Conservation (phyloP, 179 eudicot species). For the Gypsophila paniculata region DNA sequence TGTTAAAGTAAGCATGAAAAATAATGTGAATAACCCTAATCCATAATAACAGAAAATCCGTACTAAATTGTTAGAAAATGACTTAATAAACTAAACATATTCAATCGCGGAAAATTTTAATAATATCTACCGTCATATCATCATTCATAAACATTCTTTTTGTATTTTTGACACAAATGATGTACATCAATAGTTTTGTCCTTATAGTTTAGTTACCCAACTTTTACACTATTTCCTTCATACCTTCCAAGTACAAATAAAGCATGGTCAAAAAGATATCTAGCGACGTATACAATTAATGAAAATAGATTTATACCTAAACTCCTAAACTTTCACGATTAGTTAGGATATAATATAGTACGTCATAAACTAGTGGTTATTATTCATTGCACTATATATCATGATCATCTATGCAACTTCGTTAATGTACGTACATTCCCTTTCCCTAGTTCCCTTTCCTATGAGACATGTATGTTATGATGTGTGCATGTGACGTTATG, state of each 20-base stretch:
- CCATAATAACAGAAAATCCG: too few relatives aligned
- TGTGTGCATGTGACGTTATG: too few relatives aligned
- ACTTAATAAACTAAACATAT: too few relatives aligned
- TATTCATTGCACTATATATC: conserved; percentile 26
- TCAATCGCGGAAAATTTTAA: too few relatives aligned
- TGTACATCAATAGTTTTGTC: conserved; percentile 16
- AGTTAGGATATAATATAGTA: neutral
- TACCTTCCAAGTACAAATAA: conserved; percentile 17
- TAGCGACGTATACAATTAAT: conserved; percentile 4
- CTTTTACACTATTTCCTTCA: conserved; percentile 19
- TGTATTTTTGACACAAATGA: too few relatives aligned
- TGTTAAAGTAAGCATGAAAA: too few relatives aligned
- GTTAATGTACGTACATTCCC: neutral
- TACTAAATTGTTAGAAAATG: too few relatives aligned
- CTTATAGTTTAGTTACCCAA: conserved; percentile 15
- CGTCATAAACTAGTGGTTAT: conserved; percentile 9
- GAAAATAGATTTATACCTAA: neutral
- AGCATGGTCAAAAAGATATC: conserved; percentile 25
- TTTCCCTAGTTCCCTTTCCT: neutral
- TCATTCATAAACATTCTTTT: too few relatives aligned
- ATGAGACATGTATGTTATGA: too few relatives aligned
- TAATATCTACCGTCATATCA: too few relatives aligned
- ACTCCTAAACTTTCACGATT: conserved; percentile 19
- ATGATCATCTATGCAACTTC: conserved; percentile 25
- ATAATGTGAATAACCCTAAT: too few relatives aligned